phyloP scores from a whole-genome alignment of 306 rosid genomes.

The Quercus alba region DNA sequence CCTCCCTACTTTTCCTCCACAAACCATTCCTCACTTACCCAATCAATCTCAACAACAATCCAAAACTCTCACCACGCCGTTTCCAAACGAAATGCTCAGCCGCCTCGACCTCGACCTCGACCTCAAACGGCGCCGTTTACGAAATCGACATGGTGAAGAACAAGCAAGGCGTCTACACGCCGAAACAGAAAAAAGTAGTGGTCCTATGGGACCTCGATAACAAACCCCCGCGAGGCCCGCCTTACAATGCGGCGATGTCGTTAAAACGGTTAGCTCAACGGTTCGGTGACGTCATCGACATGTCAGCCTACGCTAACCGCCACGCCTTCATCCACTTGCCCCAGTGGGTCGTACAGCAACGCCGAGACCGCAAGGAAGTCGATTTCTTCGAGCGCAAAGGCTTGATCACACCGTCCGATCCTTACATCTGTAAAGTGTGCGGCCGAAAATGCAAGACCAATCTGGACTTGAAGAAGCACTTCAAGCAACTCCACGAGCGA shows the following conservation, averaged over 20 bases:
- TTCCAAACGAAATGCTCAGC: constrained; percentile 23
- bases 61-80: constrained; percentile 11
- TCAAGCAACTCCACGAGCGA: constrained; percentile 65
- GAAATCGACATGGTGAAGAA: constrained; percentile 80
- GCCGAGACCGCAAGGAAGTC: constrained; percentile 49
- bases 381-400: constrained; percentile 76
- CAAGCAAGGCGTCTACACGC: constrained; percentile 56
- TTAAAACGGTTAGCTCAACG: constrained; percentile 48
- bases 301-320: constrained; percentile 84
- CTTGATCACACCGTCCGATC: constrained; percentile 37
- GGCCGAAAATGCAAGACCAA: constrained; percentile 66
- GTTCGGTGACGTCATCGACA: constrained; percentile 63
- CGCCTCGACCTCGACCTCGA: constrained; percentile 17
- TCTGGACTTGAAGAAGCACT: constrained; percentile 62
- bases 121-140: neutral
- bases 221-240: constrained; percentile 88
- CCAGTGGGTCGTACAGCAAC: constrained; percentile 58
- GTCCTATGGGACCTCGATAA: constrained; percentile 94
- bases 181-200: constrained; percentile 59
- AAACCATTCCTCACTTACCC: constrained; percentile 5
- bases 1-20: neutral
- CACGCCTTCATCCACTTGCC: constrained; percentile 79
- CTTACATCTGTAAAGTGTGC: constrained; percentile 60
- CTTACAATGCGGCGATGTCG: constrained; percentile 73
- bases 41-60: constrained; percentile 8